Evolutionary conservation across 306 rosid species (phyloP).

Genomic region (Delonix regia): DNA sequence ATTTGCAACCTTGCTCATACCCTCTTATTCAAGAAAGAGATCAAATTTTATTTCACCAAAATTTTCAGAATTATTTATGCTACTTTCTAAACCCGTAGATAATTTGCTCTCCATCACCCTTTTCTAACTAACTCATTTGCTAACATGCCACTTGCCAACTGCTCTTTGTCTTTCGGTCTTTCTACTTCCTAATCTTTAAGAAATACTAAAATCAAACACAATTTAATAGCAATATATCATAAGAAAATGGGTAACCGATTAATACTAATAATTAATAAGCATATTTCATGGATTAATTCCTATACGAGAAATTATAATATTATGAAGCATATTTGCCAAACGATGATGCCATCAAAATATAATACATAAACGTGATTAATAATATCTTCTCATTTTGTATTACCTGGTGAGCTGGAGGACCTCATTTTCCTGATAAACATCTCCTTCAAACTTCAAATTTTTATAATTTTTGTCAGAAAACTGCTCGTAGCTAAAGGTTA

Average conservation of each 20-base stretch:
- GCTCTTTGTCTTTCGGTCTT: neutral
- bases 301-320: neutral
- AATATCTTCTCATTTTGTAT: neutral
- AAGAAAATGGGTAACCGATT: neutral
- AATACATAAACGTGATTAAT: neutral
- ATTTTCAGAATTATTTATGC: neutral
- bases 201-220: neutral
- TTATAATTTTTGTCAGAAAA: neutral
- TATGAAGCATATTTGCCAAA: no score
- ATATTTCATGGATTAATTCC: neutral
- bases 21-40: neutral
- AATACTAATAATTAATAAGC: neutral
- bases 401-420: constrained; percentile 31
- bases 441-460: constrained; percentile 17
- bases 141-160: neutral
- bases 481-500: neutral
- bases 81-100: neutral
- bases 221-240: neutral
- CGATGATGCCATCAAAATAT: neutral
- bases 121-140: neutral
- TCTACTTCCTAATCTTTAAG: neutral
- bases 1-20: neutral
- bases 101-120: neutral
- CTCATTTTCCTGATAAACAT: constrained; percentile 18
- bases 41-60: neutral